Percentiles rank a stretch among this genome's conserved stretches.
Conservation (phyloP, 2,329 filamentous ascomycete species). For the Cladorrhinum sp. region DNA sequence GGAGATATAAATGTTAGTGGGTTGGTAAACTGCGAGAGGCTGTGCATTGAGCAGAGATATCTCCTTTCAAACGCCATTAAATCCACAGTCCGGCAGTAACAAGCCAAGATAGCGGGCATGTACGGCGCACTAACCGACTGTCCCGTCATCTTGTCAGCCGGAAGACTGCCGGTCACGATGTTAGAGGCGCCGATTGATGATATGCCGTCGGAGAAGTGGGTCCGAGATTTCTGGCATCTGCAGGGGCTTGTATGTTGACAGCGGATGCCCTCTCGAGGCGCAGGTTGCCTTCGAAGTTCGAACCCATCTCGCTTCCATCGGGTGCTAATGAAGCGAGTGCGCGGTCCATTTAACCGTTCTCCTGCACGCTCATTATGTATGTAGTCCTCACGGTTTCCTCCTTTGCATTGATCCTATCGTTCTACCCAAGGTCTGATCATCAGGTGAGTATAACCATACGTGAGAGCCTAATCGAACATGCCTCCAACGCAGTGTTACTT, state of each 20-base stretch:
- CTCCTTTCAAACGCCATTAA: not conserved
- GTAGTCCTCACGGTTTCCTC: too few relatives aligned
- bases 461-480: too few relatives aligned
- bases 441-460: too few relatives aligned
- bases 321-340: too few relatives aligned
- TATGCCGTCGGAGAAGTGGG: not conserved
- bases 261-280: too few relatives aligned
- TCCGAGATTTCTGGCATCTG: not conserved
- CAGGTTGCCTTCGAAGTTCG: too few relatives aligned
- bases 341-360: too few relatives aligned
- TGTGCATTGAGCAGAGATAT: not conserved
- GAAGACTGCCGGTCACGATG: not conserved
- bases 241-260: not conserved
- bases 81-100: not conserved
- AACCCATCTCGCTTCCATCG: too few relatives aligned
- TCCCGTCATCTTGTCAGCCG: not conserved
- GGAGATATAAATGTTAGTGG: not conserved
- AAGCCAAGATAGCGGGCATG: not conserved
- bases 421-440: not conserved
- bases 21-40: not conserved
- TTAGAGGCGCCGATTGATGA: not conserved
- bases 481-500: too few relatives aligned
- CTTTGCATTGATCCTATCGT: not conserved
- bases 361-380: too few relatives aligned
- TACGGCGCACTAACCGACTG: not conserved